phyloP scores from a whole-genome alignment of 495 filamentous ascomycete species.

The Penicillium antarcticum region DNA sequence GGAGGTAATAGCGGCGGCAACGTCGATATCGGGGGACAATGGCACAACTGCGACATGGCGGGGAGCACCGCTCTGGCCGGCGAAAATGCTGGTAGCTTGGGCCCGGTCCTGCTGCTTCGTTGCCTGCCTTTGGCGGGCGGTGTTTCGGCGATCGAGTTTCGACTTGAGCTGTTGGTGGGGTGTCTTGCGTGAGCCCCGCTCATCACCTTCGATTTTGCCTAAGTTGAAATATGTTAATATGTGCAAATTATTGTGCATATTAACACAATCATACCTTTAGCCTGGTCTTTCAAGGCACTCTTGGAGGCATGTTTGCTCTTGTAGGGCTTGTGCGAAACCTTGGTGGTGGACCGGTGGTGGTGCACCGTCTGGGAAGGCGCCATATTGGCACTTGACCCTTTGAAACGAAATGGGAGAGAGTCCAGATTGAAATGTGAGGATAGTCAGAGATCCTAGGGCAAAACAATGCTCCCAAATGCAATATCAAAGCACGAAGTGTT shows the following conservation, averaged over 20 bases:
- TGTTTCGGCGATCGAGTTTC: slow-evolving; percentile 90
- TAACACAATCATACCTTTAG: slow-evolving; percentile 61
- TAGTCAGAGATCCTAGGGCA: neutral
- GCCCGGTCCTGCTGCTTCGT: slow-evolving; percentile 76
- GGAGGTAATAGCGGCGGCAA: slow-evolving; percentile 58
- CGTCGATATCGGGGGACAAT: slow-evolving; percentile 68
- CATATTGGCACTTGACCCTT: slow-evolving; percentile 64
- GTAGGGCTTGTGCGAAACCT: slow-evolving; percentile 79
- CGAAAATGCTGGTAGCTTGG: slow-evolving; percentile 73
- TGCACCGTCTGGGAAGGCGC: slow-evolving; percentile 55
- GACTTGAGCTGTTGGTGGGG: slow-evolving; percentile 96
- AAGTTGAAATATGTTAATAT: slow-evolving; percentile 4
- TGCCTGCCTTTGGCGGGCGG: slow-evolving; percentile 80
- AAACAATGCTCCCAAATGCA: slow-evolving; percentile 1
- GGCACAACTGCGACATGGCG: slow-evolving; percentile 91
- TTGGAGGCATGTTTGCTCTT: slow-evolving; percentile 91
- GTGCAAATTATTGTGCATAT: slow-evolving; percentile 56
- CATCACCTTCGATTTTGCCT: slow-evolving; percentile 60
- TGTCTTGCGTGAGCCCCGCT: slow-evolving; percentile 71
- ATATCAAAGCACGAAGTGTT: slow-evolving; percentile 7
- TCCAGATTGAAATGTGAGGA: slow-evolving; percentile 31
- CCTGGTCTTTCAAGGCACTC: slow-evolving; percentile 68
- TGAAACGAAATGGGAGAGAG: slow-evolving; percentile 84
- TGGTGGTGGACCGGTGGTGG: slow-evolving; percentile 89
- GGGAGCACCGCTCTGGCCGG: slow-evolving; percentile 79